Conservation (phyloP, 1,284 basidiomycete species). For the Entoloma clypeatum region DNA sequence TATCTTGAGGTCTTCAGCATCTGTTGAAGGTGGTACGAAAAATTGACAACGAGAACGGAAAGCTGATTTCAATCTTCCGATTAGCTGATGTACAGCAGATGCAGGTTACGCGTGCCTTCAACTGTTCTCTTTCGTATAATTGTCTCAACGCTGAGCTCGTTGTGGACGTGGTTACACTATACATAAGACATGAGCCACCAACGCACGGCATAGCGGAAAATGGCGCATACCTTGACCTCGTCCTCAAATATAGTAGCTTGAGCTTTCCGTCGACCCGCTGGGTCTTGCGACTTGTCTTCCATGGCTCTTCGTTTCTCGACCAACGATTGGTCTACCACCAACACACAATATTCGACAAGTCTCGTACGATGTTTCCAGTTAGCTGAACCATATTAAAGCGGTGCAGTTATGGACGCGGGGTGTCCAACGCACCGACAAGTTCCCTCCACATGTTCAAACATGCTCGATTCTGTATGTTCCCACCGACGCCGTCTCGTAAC, state of each 20-base stretch:
- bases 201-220: constrained; percentile 22
- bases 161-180: constrained; percentile 75
- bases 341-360: constrained; percentile 76
- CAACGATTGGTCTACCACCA: constrained; percentile 65
- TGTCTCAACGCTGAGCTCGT: constrained; percentile 75
- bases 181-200: not conserved
- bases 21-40: constrained; percentile 66
- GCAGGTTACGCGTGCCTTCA: constrained; percentile 49
- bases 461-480: constrained; percentile 63
- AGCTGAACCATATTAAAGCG: constrained; percentile 37
- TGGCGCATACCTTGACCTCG: constrained; percentile 74
- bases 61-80: constrained; percentile 46
- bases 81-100: constrained; percentile 1
- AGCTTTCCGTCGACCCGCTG: constrained; percentile 42
- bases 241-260: constrained; percentile 63
- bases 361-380: constrained; percentile 82
- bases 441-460: constrained; percentile 81
- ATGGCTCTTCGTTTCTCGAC: constrained; percentile 53
- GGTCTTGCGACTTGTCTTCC: constrained; percentile 41
- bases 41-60: constrained; percentile 82
- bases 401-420: constrained; percentile 2
- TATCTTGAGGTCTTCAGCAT: constrained; percentile 60
- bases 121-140: constrained; percentile 77
- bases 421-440: constrained; percentile 62
- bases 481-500: constrained; percentile 32